These are phyloP conservation scores for Allomyces arbusculus DNA, from an alignment of 192 early-diverging fungal genomes.

Conservation along the genomic window DNA sequence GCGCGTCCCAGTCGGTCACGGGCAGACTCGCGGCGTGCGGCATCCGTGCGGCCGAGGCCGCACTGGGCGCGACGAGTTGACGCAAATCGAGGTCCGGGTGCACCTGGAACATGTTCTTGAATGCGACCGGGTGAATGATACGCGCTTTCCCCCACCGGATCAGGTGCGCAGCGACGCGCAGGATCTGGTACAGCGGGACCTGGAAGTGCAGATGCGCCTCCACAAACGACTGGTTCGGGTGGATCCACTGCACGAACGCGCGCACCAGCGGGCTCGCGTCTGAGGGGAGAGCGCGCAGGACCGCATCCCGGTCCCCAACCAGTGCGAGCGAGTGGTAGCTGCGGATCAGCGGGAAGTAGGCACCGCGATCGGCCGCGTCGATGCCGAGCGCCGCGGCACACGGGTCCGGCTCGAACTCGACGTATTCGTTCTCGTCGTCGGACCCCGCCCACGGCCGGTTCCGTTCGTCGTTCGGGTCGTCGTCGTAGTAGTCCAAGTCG, in stretches of 20 bases:
- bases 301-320: not conserved
- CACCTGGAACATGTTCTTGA: not conserved
- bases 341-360: not conserved
- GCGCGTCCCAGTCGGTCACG: too few species aligned
- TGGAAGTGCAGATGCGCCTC: not conserved
- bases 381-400: not conserved
- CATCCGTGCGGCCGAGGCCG: too few species aligned
- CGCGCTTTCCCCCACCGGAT: not conserved
- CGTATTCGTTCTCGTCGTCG: too few species aligned
- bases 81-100: not conserved
- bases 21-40: too few species aligned
- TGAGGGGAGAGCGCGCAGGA: not conserved
- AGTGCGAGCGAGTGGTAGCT: not conserved
- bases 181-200: not conserved
- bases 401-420: not conserved
- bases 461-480: not conserved
- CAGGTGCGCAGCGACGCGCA: not conserved
- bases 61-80: too few species aligned
- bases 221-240: not conserved
- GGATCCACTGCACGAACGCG: not conserved
- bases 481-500: not conserved
- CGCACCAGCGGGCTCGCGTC: not conserved
- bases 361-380: not conserved
- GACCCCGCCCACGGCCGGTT: too few species aligned
- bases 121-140: not conserved